Base-by-base conservation (phyloP, 441 rosid species). In the Croton setiger region DNA sequence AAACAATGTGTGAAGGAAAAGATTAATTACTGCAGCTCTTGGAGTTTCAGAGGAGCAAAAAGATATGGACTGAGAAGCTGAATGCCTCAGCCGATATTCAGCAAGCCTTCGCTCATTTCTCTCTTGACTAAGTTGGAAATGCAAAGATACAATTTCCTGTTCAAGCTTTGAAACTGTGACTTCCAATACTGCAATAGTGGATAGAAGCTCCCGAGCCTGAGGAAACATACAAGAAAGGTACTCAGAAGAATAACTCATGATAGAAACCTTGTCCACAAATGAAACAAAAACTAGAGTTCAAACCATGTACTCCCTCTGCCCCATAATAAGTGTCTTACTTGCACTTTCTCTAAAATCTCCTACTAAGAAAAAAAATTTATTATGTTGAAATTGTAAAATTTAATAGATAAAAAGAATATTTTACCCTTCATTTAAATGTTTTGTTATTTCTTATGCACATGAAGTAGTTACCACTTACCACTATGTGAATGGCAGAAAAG, bases 61-160 rank as follows among this genome's bases (percentile, higher is more conserved):
- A 76, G 85, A 75, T 70, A 84, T 77, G 59, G 83, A 73, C 70
- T 77, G 78, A 64, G 88, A 79, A 55, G 84, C 67, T 41, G 91
- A 78, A 67, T 82, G 87, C 72, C 82, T 82, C 69, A 85, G 68
- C 67, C 60, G 87, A 70, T 88, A 90, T 76, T 90, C 96, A 23
- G 90, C 86, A 58, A 92, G 91, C 81, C 90, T 83, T 44, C 93
- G 84, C 70, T 92, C 89, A 43, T 85, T 88, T 75, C 85, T 92
- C 78, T 90, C 98, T 77, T 90, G 98, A 85, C 86, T 79, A 55
- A 92, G 86, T 68, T 90, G 87, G 82, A 77, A 83, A 69, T 88
- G 86, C 83, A 90, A 81, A 41, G 89, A 78, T 66, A 81, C 72
- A 13, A 82, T 83, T 76, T 92, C 93, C 74, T 84, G 84, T 72